Conservation (phyloP, 1,284 basidiomycete species). For the Ceratobasidium sp. region DNA sequence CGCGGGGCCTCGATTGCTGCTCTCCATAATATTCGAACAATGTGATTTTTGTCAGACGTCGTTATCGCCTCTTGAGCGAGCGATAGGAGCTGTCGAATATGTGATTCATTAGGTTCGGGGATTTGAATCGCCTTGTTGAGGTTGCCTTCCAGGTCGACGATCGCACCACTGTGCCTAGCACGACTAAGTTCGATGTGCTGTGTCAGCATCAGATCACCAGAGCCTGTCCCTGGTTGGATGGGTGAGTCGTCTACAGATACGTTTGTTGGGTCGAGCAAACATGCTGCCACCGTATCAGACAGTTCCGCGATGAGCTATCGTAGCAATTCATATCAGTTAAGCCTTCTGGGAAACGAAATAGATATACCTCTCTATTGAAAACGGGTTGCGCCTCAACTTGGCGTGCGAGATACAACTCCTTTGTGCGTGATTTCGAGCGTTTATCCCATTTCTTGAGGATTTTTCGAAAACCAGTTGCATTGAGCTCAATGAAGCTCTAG, state of each 20-base stretch:
- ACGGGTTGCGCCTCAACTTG: slow-evolving; percentile 99
- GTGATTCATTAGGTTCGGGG: slow-evolving; percentile 60
- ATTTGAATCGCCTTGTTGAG: slow-evolving; percentile 71
- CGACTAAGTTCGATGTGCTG: slow-evolving; percentile 73
- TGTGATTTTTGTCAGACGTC: slow-evolving; percentile 63
- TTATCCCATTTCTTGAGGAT: slow-evolving; percentile 99
- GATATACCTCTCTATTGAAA: slow-evolving; percentile 85
- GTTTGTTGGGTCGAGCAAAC: slow-evolving; percentile 89
- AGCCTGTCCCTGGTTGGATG: slow-evolving; percentile 25
- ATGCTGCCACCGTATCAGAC: slow-evolving; percentile 92
- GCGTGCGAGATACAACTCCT: slow-evolving; percentile 93
- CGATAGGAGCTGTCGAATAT: slow-evolving; percentile 71
- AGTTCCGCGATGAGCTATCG: slow-evolving; percentile 88
- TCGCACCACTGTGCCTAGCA: slow-evolving; percentile 67
- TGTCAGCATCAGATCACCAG: slow-evolving; percentile 63
- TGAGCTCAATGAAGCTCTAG: slow-evolving; percentile 97
- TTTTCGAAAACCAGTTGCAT: slow-evolving; percentile 96
- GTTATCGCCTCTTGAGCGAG: slow-evolving; percentile 65
- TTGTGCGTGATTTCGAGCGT: slow-evolving; percentile 89
- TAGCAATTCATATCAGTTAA: slow-evolving; percentile 3
- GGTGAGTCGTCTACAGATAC: slow-evolving; percentile 52
- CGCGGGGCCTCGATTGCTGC: slow-evolving; percentile 80
- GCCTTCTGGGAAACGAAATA: background rate
- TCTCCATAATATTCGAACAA: slow-evolving; percentile 89
- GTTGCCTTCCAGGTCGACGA: slow-evolving; percentile 86